Percentiles rank a stretch among this genome's conserved stretches.
Conservation (phyloP, 2,329 filamentous ascomycete species). For the Orbilia blumenaviensis region DNA sequence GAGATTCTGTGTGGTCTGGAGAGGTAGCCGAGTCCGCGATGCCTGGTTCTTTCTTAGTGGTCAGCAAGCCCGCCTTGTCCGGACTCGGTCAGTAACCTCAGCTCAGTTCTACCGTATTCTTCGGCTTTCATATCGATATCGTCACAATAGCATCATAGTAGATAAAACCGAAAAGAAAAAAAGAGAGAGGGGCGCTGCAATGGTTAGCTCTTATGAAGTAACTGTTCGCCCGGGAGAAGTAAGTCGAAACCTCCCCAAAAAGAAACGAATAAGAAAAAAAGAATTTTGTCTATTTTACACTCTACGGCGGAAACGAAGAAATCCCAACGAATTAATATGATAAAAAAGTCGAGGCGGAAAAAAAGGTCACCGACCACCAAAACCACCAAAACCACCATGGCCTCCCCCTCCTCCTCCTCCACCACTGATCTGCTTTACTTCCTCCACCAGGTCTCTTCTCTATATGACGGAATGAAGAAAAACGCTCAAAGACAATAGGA, state of each 20-base stretch:
- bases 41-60: not conserved
- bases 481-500: constrained; percentile 23
- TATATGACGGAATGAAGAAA: constrained; percentile 37
- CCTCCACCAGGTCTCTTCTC: not conserved
- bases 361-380: not conserved
- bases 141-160: constrained; percentile 42
- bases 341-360: not conserved
- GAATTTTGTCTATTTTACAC: constrained; percentile 35
- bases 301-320: constrained; percentile 29
- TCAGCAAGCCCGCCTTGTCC: constrained; percentile 23
- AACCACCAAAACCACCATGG: constrained; percentile 10
- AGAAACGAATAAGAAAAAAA: not conserved
- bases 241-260: not conserved
- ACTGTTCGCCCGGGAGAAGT: not conserved
- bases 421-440: not conserved
- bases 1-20: constrained; percentile 13
- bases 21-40: constrained; percentile 10
- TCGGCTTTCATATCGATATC: constrained; percentile 21
- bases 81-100: constrained; percentile 4
- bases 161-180: not conserved
- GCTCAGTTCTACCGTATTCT: constrained; percentile 22
- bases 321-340: constrained; percentile 11
- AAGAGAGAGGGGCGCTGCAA: not conserved
- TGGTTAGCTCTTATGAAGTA: not conserved
- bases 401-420: not conserved